A percentile compares a stretch with the other conserved stretches of the same genome.
Evolutionary conservation across 2,329 filamentous ascomycete genomes (phyloP).

Genomic region (Aureobasidium sp.): DNA sequence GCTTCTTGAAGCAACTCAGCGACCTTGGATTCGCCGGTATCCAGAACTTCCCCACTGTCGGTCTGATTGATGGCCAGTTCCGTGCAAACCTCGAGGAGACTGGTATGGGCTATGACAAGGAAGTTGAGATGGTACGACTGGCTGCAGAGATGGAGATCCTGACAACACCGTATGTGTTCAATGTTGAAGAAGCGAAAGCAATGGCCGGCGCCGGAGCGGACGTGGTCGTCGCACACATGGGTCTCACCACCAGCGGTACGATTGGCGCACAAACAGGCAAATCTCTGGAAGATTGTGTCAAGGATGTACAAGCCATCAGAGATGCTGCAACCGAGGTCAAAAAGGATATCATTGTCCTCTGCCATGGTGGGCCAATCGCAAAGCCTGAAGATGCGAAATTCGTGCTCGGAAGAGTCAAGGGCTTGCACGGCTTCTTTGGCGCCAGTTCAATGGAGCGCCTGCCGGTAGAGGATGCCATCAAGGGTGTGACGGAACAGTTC

Average conservation of each 20-base stretch:
- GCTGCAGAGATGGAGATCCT: constrained; percentile 53
- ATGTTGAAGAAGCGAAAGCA: constrained; percentile 48
- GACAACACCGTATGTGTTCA: constrained; percentile 65
- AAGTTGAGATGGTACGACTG: constrained; percentile 58
- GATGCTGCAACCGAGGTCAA: constrained; percentile 51
- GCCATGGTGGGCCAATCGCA: constrained; percentile 62
- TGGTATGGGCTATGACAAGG: constrained; percentile 58
- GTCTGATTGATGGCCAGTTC: constrained; percentile 61
- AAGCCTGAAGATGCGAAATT: constrained; percentile 55
- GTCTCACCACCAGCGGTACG: constrained; percentile 54
- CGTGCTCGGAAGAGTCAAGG: constrained; percentile 51
- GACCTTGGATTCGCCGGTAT: constrained; percentile 59
- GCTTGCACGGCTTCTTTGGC: constrained; percentile 64
- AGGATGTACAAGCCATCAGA: constrained; percentile 53
- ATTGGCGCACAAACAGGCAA: constrained; percentile 57
- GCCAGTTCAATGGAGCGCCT: constrained; percentile 63
- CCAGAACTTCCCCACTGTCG: constrained; percentile 68
- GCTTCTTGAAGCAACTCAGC: constrained; percentile 52
- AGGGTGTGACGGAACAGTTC: constrained; percentile 47
- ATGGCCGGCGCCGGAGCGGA: constrained; percentile 61
- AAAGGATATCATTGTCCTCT: constrained; percentile 55
- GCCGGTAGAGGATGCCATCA: constrained; percentile 60
- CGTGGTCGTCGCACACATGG: constrained; percentile 60
- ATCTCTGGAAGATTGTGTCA: constrained; percentile 55
- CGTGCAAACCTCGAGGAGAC: constrained; percentile 62